Base-by-base conservation (phyloP, 495 filamentous ascomycete genomes). In the Tetracladium setigerum region DNA sequence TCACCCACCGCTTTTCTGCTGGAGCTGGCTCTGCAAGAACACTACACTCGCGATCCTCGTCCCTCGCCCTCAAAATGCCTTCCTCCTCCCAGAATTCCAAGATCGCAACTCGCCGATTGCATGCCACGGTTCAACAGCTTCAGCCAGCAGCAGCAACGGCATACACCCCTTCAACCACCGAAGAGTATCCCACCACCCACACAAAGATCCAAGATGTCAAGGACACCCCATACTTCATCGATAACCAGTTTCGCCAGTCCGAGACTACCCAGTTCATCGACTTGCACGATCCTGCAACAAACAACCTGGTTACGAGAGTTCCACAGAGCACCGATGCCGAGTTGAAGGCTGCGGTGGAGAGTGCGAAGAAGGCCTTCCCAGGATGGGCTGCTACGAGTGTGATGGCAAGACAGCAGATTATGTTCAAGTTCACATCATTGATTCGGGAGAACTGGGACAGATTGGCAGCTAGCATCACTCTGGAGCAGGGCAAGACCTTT, bases 401-500 rank as follows among this genome's bases (percentile, higher is more conserved):
- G 43, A 79, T 99, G 54, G 72, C 81, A 41, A 77, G 83, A 41
- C 92, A 99, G 71, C 87, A 94, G 71, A 87, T 97, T 66, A 91
- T 99, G 81, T 99, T 99, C 77, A 91, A 87, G 69, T 95, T 89
- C 60, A 87, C 91, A 31, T 76, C 69, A 39, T 69, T 99, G 61
- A 95, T 99, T 65, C 78, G 91, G 35, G 81, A 89, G 59, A 81
- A 99, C 70, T 96, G 91, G 94, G 91, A 99, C 64, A 78, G 92
- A 31, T 65, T 99, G 51, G 94, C 92, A 14, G 88, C 92, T 4
- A 91, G 83, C 61, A 99, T 99, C 61, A 96, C 91, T 14, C 73
- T 97, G 41, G 92, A 99, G 72, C 92, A 99, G 70, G 92, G 92
- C 57, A 99, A 99, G 77, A 97, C 94, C 3, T 89, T 97, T 66